Base-by-base conservation (phyloP, 2,329 filamentous ascomycete species). In the Sclerotinia minor region DNA sequence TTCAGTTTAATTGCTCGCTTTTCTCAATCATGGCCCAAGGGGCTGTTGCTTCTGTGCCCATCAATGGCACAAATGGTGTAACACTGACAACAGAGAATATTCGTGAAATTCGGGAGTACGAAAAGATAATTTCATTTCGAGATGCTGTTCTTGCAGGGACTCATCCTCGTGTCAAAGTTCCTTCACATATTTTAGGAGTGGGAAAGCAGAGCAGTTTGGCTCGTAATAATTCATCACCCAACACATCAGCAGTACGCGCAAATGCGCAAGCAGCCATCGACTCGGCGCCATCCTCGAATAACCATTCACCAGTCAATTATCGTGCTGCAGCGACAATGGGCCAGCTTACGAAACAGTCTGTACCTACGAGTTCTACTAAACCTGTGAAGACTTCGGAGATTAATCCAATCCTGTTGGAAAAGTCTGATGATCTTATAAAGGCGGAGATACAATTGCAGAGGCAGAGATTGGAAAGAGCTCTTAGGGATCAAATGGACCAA, bases 331-430 rank as follows among this genome's bases (percentile, higher is more conserved):
- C 38, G 54, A 55, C 64, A 24, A 65, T 63, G 76, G 71, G 74
- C 78, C 71, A 79, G 77, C 35, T 63, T 53, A 17, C 65, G 19
- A 67, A 67, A 53, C 57, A 60, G 38, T 57, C 60, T 24, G 63
- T 65, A 65, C 35, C 67, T 53, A 65, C 61, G 35, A 54, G 38
- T 41, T 59, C 61, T 65, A 60, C 67, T 49, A 74, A 80, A 74
- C 79, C 84, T 72, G 79, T 81, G 69, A 85, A 84, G 71, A 26
- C 45, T 8, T 87, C 88, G 69, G 88, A 89, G 78, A 91, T 95
- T 80, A 87, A 96, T 78, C 92, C 92, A 61, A 88, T 96, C 70
- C 84, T 96, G 73, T 84, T 96, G 78, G 89, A 92, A 76, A 97
- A 97, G 79, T 94, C 93, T 73, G 90, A 92, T 76, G 88, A 92